These are phyloP conservation scores for Powellomyces hirtus DNA, from an alignment of 192 early-diverging fungal species.

Conservation along the genomic window DNA sequence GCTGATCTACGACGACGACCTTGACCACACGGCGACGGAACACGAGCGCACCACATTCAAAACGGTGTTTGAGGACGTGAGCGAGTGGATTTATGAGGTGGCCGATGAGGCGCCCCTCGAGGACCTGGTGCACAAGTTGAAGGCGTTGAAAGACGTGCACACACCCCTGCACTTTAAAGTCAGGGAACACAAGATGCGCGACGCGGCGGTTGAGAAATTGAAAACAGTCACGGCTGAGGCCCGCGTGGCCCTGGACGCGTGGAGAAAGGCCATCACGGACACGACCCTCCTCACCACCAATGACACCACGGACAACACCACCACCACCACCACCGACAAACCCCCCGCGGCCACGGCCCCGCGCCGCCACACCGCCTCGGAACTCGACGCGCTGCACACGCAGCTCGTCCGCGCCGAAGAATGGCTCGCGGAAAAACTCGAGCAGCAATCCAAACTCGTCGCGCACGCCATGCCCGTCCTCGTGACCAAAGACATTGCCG, in stretches of 20 bases:
- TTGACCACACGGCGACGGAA: slow-evolving; percentile 65
- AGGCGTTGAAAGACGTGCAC: slow-evolving; percentile 42
- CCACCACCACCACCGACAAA: neutral
- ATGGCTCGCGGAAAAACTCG: slow-evolving; percentile 66
- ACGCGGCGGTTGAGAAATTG: slow-evolving; percentile 28
- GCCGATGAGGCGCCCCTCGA: slow-evolving; percentile 60
- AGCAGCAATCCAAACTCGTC: slow-evolving; percentile 56
- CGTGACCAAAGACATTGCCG: slow-evolving; percentile 23
- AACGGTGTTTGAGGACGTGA: slow-evolving; percentile 51
- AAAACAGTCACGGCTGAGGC: slow-evolving; percentile 5
- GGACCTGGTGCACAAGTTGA: slow-evolving; percentile 41
- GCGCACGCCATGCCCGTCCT: slow-evolving; percentile 67
- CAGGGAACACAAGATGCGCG: slow-evolving; percentile 56
- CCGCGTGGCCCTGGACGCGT: neutral
- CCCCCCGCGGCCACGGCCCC: neutral
- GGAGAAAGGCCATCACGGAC: neutral
- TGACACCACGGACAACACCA: slow-evolving; percentile 1
- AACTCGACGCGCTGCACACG: slow-evolving; percentile 40
- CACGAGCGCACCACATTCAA: slow-evolving; percentile 67
- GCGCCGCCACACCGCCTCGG: slow-evolving; percentile 14
- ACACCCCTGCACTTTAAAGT: slow-evolving; percentile 44
- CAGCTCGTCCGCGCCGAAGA: slow-evolving; percentile 53
- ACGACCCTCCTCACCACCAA: neutral
- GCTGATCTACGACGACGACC: slow-evolving; percentile 73
- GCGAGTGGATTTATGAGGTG: slow-evolving; percentile 86